phyloP scores from a whole-genome alignment of 2,329 filamentous ascomycete species.

The Aspergillus hiratsukae region DNA sequence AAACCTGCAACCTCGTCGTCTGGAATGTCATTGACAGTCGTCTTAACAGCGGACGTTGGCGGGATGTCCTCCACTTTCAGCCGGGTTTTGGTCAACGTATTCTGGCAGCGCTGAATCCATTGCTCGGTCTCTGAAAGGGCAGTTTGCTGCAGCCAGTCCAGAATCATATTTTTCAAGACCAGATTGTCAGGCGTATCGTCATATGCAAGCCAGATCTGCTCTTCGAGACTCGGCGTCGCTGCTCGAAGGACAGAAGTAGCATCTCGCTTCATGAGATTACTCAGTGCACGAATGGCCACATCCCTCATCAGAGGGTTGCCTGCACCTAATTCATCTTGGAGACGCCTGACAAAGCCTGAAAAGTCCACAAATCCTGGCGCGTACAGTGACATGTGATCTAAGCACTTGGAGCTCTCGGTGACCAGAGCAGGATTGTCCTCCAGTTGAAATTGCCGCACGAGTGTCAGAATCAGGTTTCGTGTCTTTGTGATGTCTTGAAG shows the following conservation, averaged over 20 bases:
- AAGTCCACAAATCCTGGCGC: constrained; percentile 85
- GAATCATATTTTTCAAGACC: constrained; percentile 78
- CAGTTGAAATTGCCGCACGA: constrained; percentile 76
- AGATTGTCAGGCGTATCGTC: constrained; percentile 72
- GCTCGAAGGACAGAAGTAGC: constrained; percentile 75
- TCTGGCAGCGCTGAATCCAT: constrained; percentile 90
- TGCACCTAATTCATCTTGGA: constrained; percentile 74
- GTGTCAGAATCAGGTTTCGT: constrained; percentile 82
- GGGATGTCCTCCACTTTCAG: constrained; percentile 54
- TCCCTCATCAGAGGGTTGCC: constrained; percentile 66
- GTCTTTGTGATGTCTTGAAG: constrained; percentile 88
- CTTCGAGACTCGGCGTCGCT: constrained; percentile 75
- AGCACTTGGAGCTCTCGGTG: constrained; percentile 72
- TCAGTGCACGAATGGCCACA: constrained; percentile 79
- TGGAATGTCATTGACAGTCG: constrained; percentile 68
- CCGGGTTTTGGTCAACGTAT: constrained; percentile 81
- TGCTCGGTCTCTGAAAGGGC: constrained; percentile 70
- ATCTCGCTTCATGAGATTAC: constrained; percentile 92
- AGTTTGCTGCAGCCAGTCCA: constrained; percentile 91
- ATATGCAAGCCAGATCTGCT: constrained; percentile 85
- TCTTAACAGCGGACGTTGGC: constrained; percentile 34
- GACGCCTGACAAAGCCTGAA: constrained; percentile 70
- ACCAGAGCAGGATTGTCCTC: constrained; percentile 68
- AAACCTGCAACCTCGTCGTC: constrained; percentile 98
- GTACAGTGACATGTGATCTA: constrained; percentile 89